Evolutionary conservation across 495 filamentous ascomycete genomes (phyloP), one percentile per base, ranked within the genome.

Genomic region (Astrothelium macrocarpum): DNA sequence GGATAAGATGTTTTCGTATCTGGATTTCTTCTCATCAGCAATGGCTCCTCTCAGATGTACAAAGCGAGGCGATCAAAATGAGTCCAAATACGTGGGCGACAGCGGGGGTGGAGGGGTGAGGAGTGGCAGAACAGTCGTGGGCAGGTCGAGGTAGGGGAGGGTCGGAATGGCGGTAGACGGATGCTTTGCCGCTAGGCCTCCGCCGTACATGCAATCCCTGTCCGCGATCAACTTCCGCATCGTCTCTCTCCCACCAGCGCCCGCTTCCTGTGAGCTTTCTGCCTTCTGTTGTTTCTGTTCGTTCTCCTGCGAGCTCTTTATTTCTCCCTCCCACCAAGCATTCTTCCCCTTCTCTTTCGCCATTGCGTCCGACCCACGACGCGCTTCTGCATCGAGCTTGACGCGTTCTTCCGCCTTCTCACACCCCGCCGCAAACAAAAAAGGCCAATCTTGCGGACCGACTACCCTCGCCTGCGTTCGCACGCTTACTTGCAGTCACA

Each of bases 21-120:
- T 20, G 9, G 5, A 29, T 10, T 16, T 28, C 16, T 12, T 49
- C 11, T 5, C 5, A 5, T 28, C 43, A 29, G 11, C 25, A 29
- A 29, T 5, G 7, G 25, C 16, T 20, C 7, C 5, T n/a, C 12
- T 28, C 23, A 29, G 16, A 28, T 16, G 25, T 10, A 25, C 25
- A 9, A 25, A 28, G 49, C 16, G 49, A 56, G 49, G 23, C 23
- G 64, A 66, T 61, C 59, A 46, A 59, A 73, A 71, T 45, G 71
- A 73, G 67, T 64, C 60, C 65, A 69, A 73, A 73, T 59, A 73
- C 62, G 68, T 65, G 26, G 32, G 60, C 20, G 53, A 14, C 53
- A 53, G 34, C 39, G 53, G 60, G 12, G 16, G 42, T 25, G 42
- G 66, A 60, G 59, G 26, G 59, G 61, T 36, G 59, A 32, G 59